Conservation (phyloP, 2,329 filamentous ascomycete genomes). For the Ramularia endophylla region DNA sequence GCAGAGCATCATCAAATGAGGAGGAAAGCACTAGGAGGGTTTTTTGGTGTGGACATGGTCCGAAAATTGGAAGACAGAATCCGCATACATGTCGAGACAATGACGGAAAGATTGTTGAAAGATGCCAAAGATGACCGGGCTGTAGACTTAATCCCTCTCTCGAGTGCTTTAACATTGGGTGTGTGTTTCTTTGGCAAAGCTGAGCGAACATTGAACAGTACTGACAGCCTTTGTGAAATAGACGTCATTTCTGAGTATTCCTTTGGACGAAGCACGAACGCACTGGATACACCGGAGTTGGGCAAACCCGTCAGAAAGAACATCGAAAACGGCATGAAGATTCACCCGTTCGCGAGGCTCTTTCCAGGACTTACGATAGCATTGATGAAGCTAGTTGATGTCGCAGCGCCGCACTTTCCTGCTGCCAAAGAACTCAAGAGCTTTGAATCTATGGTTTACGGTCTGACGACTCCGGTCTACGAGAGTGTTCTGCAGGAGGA, state of each 20-base stretch:
- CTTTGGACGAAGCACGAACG: not conserved
- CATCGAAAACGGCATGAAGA: conserved; percentile 2
- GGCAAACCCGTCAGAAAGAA: conserved; percentile 1
- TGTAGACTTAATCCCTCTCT: not conserved
- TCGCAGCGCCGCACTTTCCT: not conserved
- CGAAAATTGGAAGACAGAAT: conserved; percentile 1
- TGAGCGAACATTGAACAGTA: not conserved
- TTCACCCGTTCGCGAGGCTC: conserved; percentile 4
- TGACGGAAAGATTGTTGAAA: not conserved
- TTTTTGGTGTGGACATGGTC: conserved; percentile 3
- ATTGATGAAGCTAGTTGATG: conserved; percentile 1
- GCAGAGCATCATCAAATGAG: not conserved
- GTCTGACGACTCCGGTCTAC: conserved; percentile 1
- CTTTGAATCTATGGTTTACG: conserved; percentile 3
- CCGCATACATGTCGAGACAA: conserved; percentile 1
- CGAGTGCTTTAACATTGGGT: conserved; percentile 4
- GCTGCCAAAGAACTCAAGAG: not conserved
- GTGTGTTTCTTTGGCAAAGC: too few species aligned
- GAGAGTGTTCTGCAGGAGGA: conserved; percentile 1
- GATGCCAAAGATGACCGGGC: not conserved
- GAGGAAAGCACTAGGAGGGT: not conserved
- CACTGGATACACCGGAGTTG: conserved; percentile 1
- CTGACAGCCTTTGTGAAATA: not conserved
- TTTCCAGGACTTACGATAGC: not conserved
- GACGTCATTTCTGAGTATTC: conserved; percentile 6